Conservation (phyloP, 208 protist species). For the Leishmania major region DNA sequence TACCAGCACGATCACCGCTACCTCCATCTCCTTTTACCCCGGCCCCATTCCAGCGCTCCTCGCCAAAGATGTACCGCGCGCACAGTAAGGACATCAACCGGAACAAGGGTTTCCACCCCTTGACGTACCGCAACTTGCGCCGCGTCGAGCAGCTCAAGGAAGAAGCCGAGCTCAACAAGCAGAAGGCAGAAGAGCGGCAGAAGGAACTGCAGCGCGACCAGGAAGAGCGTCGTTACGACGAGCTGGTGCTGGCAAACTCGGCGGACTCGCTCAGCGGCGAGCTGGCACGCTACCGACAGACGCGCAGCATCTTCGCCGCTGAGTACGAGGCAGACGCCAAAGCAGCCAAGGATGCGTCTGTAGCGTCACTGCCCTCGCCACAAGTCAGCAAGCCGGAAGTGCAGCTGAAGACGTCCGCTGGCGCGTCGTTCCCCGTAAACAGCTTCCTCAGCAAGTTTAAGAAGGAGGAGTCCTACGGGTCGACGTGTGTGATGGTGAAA, state of each 20-base stretch:
- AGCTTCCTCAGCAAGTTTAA: constrained; percentile 43
- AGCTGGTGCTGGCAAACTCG: constrained; percentile 43
- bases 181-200: constrained; percentile 44
- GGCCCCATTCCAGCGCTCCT: neutral
- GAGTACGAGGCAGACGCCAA: constrained; percentile 31
- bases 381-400: constrained; percentile 3
- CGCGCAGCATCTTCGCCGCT: constrained; percentile 77
- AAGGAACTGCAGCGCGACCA: constrained; percentile 67
- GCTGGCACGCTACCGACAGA: constrained; percentile 49
- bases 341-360: neutral
- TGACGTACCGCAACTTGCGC: constrained; percentile 77
- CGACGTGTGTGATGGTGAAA: neutral
- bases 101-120: constrained; percentile 90
- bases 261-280: constrained; percentile 33
- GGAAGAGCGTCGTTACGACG: constrained; percentile 83
- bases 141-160: constrained; percentile 67
- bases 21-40: neutral
- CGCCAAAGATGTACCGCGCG: constrained; percentile 67
- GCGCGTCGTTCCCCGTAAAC: neutral
- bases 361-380: neutral
- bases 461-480: constrained; percentile 11
- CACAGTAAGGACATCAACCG: constrained; percentile 92
- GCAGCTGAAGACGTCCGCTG: neutral
- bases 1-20: neutral
- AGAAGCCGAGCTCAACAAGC: constrained; percentile 38